Conservation (phyloP, 495 filamentous ascomycete species). For the Astrothelium subdiscretum region DNA sequence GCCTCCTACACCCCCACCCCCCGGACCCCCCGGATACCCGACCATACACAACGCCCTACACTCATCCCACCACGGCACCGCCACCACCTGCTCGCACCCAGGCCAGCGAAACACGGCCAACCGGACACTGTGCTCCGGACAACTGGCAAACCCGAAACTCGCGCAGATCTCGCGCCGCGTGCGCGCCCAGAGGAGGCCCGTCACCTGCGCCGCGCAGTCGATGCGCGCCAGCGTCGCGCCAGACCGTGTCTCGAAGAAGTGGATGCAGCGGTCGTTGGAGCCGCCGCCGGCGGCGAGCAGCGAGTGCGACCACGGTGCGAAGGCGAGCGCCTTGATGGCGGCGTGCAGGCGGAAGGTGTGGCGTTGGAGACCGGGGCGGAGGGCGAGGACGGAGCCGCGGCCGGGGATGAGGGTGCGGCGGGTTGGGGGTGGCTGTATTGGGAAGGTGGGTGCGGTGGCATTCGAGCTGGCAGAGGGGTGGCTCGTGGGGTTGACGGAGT, state of each 20-base stretch:
- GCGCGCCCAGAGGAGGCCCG: constrained; percentile 80
- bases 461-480: constrained; percentile 13
- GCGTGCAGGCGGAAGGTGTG: constrained; percentile 70
- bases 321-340: constrained; percentile 93
- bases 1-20: constrained; percentile 16
- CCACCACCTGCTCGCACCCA: constrained; percentile 75
- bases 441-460: not conserved
- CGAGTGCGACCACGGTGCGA: constrained; percentile 87
- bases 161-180: constrained; percentile 79
- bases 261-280: constrained; percentile 86
- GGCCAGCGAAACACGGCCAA: constrained; percentile 97
- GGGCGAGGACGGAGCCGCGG: constrained; percentile 16
- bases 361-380: constrained; percentile 45
- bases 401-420: constrained; percentile 7
- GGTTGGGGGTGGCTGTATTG: not conserved
- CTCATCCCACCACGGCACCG: constrained; percentile 78
- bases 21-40: constrained; percentile 50
- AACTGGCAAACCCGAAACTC: constrained; percentile 86
- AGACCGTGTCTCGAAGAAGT: constrained; percentile 84
- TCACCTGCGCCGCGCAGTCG: constrained; percentile 86
- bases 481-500: constrained; percentile 14
- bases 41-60: constrained; percentile 69
- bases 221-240: constrained; percentile 83
- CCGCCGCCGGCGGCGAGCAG: constrained; percentile 88
- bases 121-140: constrained; percentile 75